Conservation (phyloP, 2,329 filamentous ascomycete species). For the Didymella glomerata region DNA sequence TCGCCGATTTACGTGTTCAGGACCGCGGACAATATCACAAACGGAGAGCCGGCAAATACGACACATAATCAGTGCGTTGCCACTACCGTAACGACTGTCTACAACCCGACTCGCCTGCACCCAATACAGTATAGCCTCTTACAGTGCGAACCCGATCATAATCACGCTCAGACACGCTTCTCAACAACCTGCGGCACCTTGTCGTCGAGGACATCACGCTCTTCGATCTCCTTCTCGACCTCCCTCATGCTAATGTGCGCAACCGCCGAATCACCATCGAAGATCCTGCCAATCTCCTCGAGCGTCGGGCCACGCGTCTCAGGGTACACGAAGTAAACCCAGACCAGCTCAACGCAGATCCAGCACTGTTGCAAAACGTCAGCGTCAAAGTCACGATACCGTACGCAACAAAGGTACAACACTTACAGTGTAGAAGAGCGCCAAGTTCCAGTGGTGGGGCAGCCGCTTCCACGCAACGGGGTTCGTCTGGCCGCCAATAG, state of each 20-base stretch:
- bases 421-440: constrained; percentile 66
- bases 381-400: not conserved
- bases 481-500: constrained; percentile 68
- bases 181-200: constrained; percentile 26
- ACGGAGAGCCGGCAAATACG: no score
- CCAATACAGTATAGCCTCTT: not conserved
- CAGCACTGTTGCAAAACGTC: constrained; percentile 53
- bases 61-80: not conserved
- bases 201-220: constrained; percentile 27
- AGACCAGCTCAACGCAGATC: constrained; percentile 66
- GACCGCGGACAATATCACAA: no score
- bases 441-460: constrained; percentile 67
- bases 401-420: no score
- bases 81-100: not conserved
- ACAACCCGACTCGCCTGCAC: not conserved
- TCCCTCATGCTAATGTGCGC: constrained; percentile 37
- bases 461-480: constrained; percentile 69
- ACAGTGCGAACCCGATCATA: not conserved
- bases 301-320: constrained; percentile 74
- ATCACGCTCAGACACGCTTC: constrained; percentile 4
- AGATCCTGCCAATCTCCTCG: constrained; percentile 73
- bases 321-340: constrained; percentile 58
- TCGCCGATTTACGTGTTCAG: no score
- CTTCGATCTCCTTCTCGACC: constrained; percentile 33
- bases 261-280: constrained; percentile 68